Evolutionary conservation across 1,284 basidiomycete species (phyloP).

Genomic region (Irpex lacteus): DNA sequence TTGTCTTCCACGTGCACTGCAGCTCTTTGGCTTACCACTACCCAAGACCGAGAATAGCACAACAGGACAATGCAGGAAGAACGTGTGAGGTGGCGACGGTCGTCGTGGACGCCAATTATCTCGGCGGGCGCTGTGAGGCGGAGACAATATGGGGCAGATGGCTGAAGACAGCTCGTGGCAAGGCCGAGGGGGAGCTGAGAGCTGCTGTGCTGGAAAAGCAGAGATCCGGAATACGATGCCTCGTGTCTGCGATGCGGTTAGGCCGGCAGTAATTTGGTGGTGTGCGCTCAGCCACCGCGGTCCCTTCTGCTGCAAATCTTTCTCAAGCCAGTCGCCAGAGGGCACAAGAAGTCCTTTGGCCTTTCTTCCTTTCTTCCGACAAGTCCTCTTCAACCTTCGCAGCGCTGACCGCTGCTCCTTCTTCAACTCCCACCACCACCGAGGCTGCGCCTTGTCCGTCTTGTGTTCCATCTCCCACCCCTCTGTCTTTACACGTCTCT

Average conservation of each 20-base stretch:
- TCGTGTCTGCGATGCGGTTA: conserved; percentile 6
- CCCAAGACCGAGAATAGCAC: neutral
- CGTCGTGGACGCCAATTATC: neutral
- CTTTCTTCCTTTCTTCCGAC: conserved; percentile 14
- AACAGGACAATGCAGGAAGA: neutral
- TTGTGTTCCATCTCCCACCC: neutral
- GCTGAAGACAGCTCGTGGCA: neutral
- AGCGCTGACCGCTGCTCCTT: conserved; percentile 16
- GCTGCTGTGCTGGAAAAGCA: neutral
- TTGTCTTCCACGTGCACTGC: neutral
- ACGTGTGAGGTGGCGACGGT: neutral
- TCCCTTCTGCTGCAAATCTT: neutral
- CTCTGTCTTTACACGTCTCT: conserved; percentile 9
- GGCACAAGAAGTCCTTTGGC: conserved; percentile 2
- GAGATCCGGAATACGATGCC: neutral
- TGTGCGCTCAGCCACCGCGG: conserved; percentile 6
- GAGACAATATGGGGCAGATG: neutral
- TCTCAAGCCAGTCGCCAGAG: neutral
- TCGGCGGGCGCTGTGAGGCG: neutral
- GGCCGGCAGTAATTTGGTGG: conserved; percentile 8
- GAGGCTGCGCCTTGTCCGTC: conserved; percentile 17
- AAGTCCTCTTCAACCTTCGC: conserved; percentile 9
- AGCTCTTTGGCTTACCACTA: neutral
- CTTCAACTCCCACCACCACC: conserved; percentile 11
- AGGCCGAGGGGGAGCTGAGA: neutral